These are phyloP conservation scores for Dictyostelium discoideum DNA, from an alignment of 78 protist genomes.

Conservation along the genomic window DNA sequence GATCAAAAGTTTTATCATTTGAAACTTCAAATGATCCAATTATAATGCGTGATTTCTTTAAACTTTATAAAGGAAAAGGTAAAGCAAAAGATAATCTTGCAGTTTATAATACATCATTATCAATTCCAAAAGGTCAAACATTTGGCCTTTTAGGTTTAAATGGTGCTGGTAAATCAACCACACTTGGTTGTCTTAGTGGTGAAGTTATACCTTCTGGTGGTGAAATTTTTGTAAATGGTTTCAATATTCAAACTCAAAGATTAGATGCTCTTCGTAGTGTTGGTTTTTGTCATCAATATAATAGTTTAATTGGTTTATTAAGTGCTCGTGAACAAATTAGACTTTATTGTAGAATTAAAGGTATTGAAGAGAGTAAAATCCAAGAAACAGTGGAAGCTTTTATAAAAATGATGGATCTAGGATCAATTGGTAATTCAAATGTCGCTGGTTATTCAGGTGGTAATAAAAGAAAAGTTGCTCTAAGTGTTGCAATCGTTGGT, in stretches of 20 bases:
- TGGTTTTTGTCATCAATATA: constrained; percentile 95
- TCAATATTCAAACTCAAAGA: constrained; percentile 2
- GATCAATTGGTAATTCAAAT: not conserved
- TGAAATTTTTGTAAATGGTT: constrained; percentile 59
- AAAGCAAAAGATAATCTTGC: not conserved
- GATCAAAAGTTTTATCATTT: not conserved
- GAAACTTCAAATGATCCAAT: constrained; percentile 1
- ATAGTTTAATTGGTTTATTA: constrained; percentile 84
- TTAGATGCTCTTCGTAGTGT: constrained; percentile 23
- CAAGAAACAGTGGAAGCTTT: not conserved
- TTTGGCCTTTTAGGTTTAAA: constrained; percentile 94
- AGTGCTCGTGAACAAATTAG: constrained; percentile 89
- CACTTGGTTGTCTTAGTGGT: constrained; percentile 90
- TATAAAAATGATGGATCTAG: constrained; percentile 46
- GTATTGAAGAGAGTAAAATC: constrained; percentile 19
- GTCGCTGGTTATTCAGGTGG: constrained; percentile 86
- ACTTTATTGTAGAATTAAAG: constrained; percentile 88
- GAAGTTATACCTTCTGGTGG: constrained; percentile 89
- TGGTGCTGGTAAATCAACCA: constrained; percentile 97
- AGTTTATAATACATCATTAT: constrained; percentile 67
- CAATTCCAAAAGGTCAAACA: constrained; percentile 82
- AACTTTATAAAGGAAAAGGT: not conserved
- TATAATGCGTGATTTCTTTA: not conserved
- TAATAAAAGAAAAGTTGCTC: constrained; percentile 88
- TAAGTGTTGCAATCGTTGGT: constrained; percentile 88